phyloP scores from a whole-genome alignment of 306 rosid species.

The Trifolium subterraneum region DNA sequence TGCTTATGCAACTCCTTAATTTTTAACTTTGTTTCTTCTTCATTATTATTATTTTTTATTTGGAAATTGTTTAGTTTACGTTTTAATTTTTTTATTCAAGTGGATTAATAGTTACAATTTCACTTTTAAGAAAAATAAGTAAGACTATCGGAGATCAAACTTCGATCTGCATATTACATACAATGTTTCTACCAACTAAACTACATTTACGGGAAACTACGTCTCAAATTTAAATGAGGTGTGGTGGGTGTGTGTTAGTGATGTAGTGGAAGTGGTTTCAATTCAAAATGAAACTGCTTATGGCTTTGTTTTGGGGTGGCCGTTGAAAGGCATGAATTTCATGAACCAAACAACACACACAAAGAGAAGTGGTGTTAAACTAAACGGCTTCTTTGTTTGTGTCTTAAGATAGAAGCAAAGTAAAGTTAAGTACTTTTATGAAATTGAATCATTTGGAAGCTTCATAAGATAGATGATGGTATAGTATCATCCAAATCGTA shows the following conservation, averaged over 20 bases:
- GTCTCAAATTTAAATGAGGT: neutral
- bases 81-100: too few species aligned
- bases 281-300: constrained; percentile 48
- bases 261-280: constrained; percentile 19
- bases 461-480: constrained; percentile 12
- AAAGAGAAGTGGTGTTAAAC: constrained; percentile 8
- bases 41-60: neutral
- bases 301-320: constrained; percentile 31
- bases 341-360: constrained; percentile 29
- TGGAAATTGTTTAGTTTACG: neutral
- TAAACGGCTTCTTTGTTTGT: constrained; percentile 25
- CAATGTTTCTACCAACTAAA: too few species aligned
- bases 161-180: too few species aligned
- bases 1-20: neutral
- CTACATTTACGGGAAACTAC: too few species aligned
- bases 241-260: neutral
- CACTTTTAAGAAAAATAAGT: too few species aligned
- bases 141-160: too few species aligned
- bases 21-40: neutral
- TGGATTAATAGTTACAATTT: too few species aligned
- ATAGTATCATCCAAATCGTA: neutral
- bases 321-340: constrained; percentile 59
- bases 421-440: constrained; percentile 37
- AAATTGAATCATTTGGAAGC: constrained; percentile 29
- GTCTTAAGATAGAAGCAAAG: constrained; percentile 36